phyloP scores from a whole-genome alignment of 148 eudicot genomes.

The Heliamphora exappendiculata region DNA sequence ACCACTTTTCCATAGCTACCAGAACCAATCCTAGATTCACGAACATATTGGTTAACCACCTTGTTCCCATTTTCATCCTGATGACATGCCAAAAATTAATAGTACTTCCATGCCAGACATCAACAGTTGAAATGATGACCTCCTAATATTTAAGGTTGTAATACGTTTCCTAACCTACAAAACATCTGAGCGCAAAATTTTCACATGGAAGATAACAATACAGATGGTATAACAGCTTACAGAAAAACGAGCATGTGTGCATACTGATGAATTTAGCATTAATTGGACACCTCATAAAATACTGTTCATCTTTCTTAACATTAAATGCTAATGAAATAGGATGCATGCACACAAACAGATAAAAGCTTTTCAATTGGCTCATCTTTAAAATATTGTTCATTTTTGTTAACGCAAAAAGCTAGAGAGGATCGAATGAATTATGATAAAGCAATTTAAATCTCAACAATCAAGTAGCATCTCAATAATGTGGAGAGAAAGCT shows the following conservation, averaged over 20 bases:
- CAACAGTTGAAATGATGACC: background rate
- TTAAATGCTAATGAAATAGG: background rate
- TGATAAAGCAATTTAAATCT: background rate
- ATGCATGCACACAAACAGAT: background rate
- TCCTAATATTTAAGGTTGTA: background rate
- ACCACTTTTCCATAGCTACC: conserved; percentile 99
- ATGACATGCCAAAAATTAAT: background rate
- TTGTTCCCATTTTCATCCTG: conserved; percentile 88
- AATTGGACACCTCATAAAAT: background rate
- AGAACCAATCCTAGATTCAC: conserved; percentile 75
- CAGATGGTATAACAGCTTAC: background rate
- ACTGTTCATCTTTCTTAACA: background rate
- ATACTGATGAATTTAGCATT: background rate
- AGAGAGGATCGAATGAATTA: background rate
- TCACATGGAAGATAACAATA: background rate
- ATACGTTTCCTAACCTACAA: background rate
- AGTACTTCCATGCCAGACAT: background rate
- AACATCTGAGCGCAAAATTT: background rate
- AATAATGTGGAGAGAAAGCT: background rate
- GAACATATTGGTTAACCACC: conserved; percentile 81
- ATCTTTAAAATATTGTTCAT: background rate
- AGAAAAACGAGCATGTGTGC: background rate
- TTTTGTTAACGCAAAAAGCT: background rate
- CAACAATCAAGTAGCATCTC: background rate
- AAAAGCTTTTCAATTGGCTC: background rate